These are phyloP conservation scores for Entomortierella beljakovae DNA, from an alignment of 192 early-diverging fungal genomes.

Conservation along the genomic window DNA sequence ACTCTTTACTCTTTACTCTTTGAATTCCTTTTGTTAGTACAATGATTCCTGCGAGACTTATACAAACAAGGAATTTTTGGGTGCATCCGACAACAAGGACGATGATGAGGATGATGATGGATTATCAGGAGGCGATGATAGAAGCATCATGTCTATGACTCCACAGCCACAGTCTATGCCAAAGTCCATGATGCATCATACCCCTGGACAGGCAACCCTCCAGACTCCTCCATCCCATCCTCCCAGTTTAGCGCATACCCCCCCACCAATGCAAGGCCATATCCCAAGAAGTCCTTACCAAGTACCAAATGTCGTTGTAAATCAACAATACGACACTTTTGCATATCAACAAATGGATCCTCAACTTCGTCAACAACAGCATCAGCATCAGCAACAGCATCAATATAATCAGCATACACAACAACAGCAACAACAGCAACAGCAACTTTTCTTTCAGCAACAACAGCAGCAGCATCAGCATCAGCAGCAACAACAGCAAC, in stretches of 20 bases:
- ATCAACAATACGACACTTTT: conserved; percentile 40
- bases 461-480: conserved; percentile 47
- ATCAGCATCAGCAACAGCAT: conserved; percentile 31
- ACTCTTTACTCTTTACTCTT: neutral
- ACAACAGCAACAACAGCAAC: conserved; percentile 34
- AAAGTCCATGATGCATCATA: conserved; percentile 25
- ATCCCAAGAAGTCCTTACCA: conserved; percentile 47
- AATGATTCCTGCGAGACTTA: conserved; percentile 54
- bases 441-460: conserved; percentile 21
- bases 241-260: conserved; percentile 26
- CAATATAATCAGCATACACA: conserved; percentile 21
- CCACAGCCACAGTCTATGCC: conserved; percentile 46
- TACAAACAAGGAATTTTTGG: conserved; percentile 50
- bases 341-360: conserved; percentile 43
- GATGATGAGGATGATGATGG: conserved; percentile 49
- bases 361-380: conserved; percentile 43
- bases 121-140: conserved; percentile 44
- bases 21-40: conserved; percentile 23
- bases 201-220: conserved; percentile 38
- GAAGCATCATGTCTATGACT: conserved; percentile 48
- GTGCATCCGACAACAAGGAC: conserved; percentile 34
- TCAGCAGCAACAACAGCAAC: conserved; percentile 12
- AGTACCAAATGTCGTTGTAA: conserved; percentile 43
- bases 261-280: conserved; percentile 19
- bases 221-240: conserved; percentile 48